Evolutionary conservation across 192 early-diverging fungal genomes (phyloP).

Genomic region (Backusella circina): DNA sequence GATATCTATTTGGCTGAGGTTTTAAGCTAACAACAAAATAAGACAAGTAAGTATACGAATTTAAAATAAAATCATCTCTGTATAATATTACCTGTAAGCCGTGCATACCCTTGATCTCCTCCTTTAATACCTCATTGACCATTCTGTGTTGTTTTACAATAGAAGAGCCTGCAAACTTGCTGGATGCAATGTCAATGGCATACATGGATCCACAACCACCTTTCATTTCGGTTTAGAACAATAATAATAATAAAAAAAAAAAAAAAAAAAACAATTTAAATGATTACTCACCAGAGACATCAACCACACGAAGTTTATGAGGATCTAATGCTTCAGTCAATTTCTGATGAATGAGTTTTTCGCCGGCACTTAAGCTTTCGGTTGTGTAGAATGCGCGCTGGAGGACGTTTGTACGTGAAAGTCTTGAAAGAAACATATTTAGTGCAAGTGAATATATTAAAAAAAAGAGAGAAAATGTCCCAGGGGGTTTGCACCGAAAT

Average conservation of each 20-base stretch:
- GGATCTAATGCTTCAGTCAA: slow-evolving; percentile 66
- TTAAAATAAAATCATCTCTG: not conserved
- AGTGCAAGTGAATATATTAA: not conserved
- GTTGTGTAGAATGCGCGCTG: slow-evolving; percentile 10
- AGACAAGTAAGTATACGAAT: not conserved
- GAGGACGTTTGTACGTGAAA: not conserved
- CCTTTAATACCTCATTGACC: slow-evolving; percentile 82
- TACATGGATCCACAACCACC: slow-evolving; percentile 99
- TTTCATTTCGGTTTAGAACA: slow-evolving; percentile 20
- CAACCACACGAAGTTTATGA: slow-evolving; percentile 66
- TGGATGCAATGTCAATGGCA: slow-evolving; percentile 81
- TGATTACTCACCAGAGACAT: slow-evolving; percentile 69
- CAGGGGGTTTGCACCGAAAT: not conserved
- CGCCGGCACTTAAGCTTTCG: slow-evolving; percentile 51
- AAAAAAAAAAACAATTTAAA: not conserved
- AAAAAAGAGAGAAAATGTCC: not conserved
- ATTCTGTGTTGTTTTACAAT: slow-evolving; percentile 90
- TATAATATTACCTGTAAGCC: slow-evolving; percentile 59
- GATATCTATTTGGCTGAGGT: slow-evolving; percentile 20
- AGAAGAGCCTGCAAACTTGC: slow-evolving; percentile 67
- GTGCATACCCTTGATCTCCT: slow-evolving; percentile 93
- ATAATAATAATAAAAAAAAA: not conserved
- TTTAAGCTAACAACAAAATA: slow-evolving; percentile 16
- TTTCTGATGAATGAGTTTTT: slow-evolving; percentile 74
- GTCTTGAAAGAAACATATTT: slow-evolving; percentile 5